Conservation (phyloP, 2,329 filamentous ascomycete genomes). For the Aureobasidium zeae region DNA sequence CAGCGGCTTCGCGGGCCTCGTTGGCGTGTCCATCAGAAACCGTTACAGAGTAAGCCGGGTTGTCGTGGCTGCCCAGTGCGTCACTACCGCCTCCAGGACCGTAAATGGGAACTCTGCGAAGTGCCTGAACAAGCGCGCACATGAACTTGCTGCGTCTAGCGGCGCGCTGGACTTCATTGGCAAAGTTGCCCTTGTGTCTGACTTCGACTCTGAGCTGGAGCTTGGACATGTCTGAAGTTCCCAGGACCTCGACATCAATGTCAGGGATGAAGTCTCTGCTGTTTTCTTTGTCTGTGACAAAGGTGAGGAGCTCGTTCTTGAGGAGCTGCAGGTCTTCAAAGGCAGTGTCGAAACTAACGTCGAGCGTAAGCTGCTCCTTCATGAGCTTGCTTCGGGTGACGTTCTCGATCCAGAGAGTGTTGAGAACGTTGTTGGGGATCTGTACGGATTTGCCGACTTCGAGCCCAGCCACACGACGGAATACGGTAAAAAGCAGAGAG, state of each 20-base stretch:
- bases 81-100: conserved; percentile 63
- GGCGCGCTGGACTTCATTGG: conserved; percentile 67
- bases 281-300: conserved; percentile 77
- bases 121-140: conserved; percentile 76
- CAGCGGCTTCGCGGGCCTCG: conserved; percentile 48
- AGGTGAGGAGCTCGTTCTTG: conserved; percentile 72
- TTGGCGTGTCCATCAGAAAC: conserved; percentile 61
- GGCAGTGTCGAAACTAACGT: conserved; percentile 73
- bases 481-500: conserved; percentile 85
- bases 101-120: conserved; percentile 80
- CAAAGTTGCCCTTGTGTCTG: conserved; percentile 64
- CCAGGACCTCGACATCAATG: conserved; percentile 65
- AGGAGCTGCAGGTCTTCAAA: conserved; percentile 86
- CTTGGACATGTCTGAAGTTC: conserved; percentile 81
- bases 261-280: conserved; percentile 83
- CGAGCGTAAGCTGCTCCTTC: conserved; percentile 73
- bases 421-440: conserved; percentile 85
- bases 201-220: conserved; percentile 74
- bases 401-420: conserved; percentile 92
- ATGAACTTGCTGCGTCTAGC: conserved; percentile 90
- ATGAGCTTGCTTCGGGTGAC: conserved; percentile 83
- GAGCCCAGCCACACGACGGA: conserved; percentile 72
- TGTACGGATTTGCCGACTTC: conserved; percentile 55
- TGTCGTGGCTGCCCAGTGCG: conserved; percentile 52
- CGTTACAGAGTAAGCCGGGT: conserved; percentile 72